Evolutionary conservation across 202 grass and related monocot species (phyloP).

Genomic region (Sporobolus alterniflorus): DNA sequence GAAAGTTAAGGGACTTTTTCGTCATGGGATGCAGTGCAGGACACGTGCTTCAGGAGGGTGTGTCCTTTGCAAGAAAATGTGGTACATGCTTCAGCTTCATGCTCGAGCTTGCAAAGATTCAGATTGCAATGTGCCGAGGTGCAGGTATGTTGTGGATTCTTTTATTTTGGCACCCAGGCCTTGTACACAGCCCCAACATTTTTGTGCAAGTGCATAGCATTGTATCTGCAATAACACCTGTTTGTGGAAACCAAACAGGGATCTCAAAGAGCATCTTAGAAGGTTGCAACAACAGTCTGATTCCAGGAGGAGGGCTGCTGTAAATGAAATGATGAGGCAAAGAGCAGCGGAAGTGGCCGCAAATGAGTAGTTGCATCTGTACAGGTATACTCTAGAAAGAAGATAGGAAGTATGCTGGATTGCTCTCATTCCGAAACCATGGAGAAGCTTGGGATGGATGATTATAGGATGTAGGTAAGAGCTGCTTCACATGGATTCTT

Average conservation of each 20-base stretch:
- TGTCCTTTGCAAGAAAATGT: slow-evolving; percentile 96
- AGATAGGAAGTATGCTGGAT: slow-evolving; percentile 48
- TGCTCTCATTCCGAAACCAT: slow-evolving; percentile 41
- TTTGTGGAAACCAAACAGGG: slow-evolving; percentile 57
- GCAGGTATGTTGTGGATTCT: slow-evolving; percentile 70
- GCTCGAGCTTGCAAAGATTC: slow-evolving; percentile 95
- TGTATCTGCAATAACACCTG: slow-evolving; percentile 21
- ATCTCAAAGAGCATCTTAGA: slow-evolving; percentile 96
- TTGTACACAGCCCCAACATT: neutral
- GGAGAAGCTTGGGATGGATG: slow-evolving; percentile 51
- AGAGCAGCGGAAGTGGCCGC: slow-evolving; percentile 91
- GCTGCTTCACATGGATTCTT: slow-evolving; percentile 40
- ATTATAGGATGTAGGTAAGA: slow-evolving; percentile 54
- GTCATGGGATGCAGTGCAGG: slow-evolving; percentile 91
- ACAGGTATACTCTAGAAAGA: slow-evolving; percentile 66
- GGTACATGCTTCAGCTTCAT: slow-evolving; percentile 99
- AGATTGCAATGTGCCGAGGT: slow-evolving; percentile 83
- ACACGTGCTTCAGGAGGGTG: slow-evolving; percentile 93
- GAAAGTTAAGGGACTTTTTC: slow-evolving; percentile 97
- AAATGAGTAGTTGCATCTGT: slow-evolving; percentile 62
- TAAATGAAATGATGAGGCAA: slow-evolving; percentile 99
- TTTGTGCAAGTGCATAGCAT: neutral
- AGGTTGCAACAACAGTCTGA: slow-evolving; percentile 95
- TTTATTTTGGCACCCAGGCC: neutral
- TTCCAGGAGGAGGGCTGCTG: slow-evolving; percentile 95